These are phyloP conservation scores for Fusarium anthophilum DNA, from an alignment of 2,329 filamentous ascomycete genomes.

Conservation along the genomic window DNA sequence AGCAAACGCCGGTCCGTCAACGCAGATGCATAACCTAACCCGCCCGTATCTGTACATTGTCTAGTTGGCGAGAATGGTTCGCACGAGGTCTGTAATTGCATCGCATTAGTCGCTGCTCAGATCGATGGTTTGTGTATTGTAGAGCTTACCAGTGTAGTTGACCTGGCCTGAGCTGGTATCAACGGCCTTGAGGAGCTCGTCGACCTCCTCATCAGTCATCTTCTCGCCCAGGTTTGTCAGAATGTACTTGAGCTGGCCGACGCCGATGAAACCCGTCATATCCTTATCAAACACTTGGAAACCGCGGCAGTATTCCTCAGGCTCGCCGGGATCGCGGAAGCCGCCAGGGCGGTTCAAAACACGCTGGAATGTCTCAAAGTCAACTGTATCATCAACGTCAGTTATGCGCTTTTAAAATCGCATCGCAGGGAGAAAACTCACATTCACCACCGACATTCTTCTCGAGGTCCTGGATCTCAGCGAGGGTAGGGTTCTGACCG, in stretches of 20 bases:
- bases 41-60: constrained; percentile 32
- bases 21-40: constrained; percentile 47
- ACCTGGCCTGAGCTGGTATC: constrained; percentile 96
- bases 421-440: constrained; percentile 61
- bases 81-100: constrained; percentile 73
- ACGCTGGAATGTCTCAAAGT: constrained; percentile 97
- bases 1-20: constrained; percentile 47
- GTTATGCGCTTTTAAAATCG: background rate
- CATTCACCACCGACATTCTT: constrained; percentile 90
- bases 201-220: constrained; percentile 98
- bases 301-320: constrained; percentile 96
- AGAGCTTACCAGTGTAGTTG: constrained; percentile 84
- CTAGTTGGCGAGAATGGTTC: constrained; percentile 87
- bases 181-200: constrained; percentile 97
- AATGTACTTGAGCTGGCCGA: constrained; percentile 97
- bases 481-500: constrained; percentile 95
- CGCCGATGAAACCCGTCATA: constrained; percentile 96
- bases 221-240: constrained; percentile 98
- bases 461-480: constrained; percentile 93
- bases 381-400: constrained; percentile 67
- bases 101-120: background rate
- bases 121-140: background rate
- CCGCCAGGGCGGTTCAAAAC: constrained; percentile 97
- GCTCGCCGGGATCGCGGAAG: constrained; percentile 97
- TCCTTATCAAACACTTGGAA: constrained; percentile 99